Evolutionary conservation across 257 asterid species (phyloP), one percentile per base, ranked within the genome.

Genomic region (Nyctanthes arbortristis): DNA sequence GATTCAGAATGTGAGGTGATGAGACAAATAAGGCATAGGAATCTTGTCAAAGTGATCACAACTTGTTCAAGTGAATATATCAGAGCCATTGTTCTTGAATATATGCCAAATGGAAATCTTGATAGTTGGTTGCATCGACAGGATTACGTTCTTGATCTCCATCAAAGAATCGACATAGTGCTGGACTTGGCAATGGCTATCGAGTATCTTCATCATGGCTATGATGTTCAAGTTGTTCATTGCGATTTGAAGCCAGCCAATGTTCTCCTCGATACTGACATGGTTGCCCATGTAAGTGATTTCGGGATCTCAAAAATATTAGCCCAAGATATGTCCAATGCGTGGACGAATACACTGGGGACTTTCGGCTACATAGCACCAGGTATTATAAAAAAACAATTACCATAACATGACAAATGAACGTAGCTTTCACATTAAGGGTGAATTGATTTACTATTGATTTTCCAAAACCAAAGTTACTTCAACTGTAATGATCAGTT

Each of bases 331-430:
- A 65, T 57, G 13, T 29, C 71, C 18, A 22, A 20, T 18, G 74
- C 58, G 22, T 81, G 61, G 20, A 81, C 83, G 5, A 65, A 57
- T 49, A 81, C 83, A 13, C 64, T 81, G 20, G 86, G 78, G 1
- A 78, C 86, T 1, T 54, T 81, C 36, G 83, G 82, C 65, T 81
- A 81, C 63, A 71, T 77, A 8, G 83, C 85, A 10, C 85, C 83
- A 75, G 85, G 85, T 74, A 76, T 4, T 14, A 28, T 1, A 25
- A 1, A 47, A n/a, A 20, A n/a, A n/a, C n/a, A n/a, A n/a, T n/a
- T n/a, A n/a, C n/a, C n/a, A n/a, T n/a, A n/a, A n/a, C n/a, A n/a
- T n/a, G n/a, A n/a, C n/a, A n/a, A n/a, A n/a, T n/a, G n/a, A n/a
- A n/a, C n/a, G n/a, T n/a, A n/a, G n/a, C n/a, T n/a, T n/a, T n/a